Percentiles rank a stretch among this genome's conserved stretches.
phyloP scores from a whole-genome alignment of 108 stramenopile species.

The Schizochytrium sp. region DNA sequence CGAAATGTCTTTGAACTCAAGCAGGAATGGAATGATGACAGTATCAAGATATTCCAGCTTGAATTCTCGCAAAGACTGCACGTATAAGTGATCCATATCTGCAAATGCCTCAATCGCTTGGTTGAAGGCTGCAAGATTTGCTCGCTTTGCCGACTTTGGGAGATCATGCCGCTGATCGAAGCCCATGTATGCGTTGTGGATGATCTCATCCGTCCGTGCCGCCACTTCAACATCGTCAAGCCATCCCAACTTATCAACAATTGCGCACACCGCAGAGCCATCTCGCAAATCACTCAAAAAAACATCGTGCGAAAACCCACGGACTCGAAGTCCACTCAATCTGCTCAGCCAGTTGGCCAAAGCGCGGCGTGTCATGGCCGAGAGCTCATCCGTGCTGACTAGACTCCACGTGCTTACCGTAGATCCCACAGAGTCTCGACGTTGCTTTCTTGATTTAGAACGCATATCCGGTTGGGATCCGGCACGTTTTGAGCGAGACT shows the following conservation, averaged over 20 bases:
- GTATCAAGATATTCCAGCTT: background rate
- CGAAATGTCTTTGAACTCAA: conserved; percentile 16
- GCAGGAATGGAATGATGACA: background rate
- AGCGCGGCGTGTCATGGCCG: background rate
- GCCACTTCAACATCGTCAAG: background rate
- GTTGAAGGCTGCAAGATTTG: background rate
- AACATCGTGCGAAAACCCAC: background rate
- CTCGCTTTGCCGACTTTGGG: background rate
- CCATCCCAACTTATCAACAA: conserved; percentile 12
- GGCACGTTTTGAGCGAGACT: background rate
- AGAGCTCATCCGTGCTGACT: conserved; percentile 16
- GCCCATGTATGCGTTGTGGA: background rate
- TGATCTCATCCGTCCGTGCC: background rate
- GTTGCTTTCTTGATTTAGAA: background rate
- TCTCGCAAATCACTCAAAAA: background rate
- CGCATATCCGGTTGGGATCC: background rate
- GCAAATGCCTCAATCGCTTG: background rate
- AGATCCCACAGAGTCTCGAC: background rate
- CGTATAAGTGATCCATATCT: conserved; percentile 16
- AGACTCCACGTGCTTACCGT: background rate
- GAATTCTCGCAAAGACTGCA: background rate
- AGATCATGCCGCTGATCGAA: background rate
- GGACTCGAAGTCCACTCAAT: background rate
- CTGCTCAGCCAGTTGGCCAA: background rate
- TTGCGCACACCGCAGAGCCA: background rate